Base-by-base conservation (phyloP, 2,329 filamentous ascomycete genomes). In the Gnomoniopsis smithogilvyi region DNA sequence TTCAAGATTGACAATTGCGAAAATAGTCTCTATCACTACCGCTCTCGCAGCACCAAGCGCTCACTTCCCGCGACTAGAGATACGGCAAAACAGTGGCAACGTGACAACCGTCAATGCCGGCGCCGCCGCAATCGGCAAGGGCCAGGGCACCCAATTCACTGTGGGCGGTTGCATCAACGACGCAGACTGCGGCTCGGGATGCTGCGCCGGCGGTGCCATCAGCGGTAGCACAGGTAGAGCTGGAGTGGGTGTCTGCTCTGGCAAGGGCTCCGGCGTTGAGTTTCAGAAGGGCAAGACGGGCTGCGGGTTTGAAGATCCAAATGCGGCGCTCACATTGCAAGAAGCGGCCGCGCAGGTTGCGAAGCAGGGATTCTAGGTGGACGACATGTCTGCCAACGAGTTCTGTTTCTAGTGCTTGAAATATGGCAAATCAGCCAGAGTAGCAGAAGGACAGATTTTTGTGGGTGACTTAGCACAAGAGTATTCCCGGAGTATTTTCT, bases 231-330 rank as follows among this genome's bases (percentile, higher is more conserved):
- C 46, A 15, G 46, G 46, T 14, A 26, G 46, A 48, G 46, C 21
- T 22, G 65, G 66, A 22, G 58, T 62, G 33, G 69, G 69, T 46
- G 65, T 71, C 51, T 71, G 69, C 67, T 70, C 68, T n/a, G 68
- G 65, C 62, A 66, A 63, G 51, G 68, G 64, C 15, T 48, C 46
- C 8, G 46, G 46, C 14, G 69, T 68, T 3, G 62, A 65, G 59
- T 64, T 66, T 57, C 69, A 71, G 63, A 68, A 67, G 62, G 69
- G 69, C 56, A 71, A 71, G 67, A 62, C 62, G 17, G 69, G 69
- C 38, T 71, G 69, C 60, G 62, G 64, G 51, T 71, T 71, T 57
- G 63, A 64, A 47, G 69, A 71, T 61, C 68, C 69, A 49, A 70
- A 71, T 50, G 62, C 68, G 8, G 58, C 59, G 1, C 50, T 60